phyloP scores from a whole-genome alignment of 768 basidiomycete species.

The Xanthoconium purpureum region DNA sequence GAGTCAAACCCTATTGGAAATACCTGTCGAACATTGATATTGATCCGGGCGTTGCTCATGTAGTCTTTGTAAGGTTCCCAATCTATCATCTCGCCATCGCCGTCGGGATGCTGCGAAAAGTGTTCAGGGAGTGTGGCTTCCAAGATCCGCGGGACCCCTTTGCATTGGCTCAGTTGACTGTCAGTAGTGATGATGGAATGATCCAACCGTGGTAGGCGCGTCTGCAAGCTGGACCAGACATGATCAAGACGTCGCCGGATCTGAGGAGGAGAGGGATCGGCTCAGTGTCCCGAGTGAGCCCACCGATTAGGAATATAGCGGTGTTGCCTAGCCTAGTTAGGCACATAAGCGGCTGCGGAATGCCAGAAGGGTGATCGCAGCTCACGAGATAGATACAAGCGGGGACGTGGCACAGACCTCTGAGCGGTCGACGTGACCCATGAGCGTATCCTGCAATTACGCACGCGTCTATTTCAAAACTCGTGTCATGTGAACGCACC shows the following conservation, averaged over 20 bases:
- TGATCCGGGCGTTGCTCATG: conserved; percentile 70
- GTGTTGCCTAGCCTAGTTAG: conserved; percentile 75
- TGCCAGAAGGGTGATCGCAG: neutral
- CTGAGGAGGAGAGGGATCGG: conserved; percentile 84
- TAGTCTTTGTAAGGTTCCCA: conserved; percentile 68
- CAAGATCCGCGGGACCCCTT: conserved; percentile 85
- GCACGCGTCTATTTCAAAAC: neutral
- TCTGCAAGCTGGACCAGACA: conserved; percentile 85
- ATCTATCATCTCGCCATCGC: conserved; percentile 30
- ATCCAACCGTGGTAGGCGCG: conserved; percentile 88
- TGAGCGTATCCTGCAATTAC: conserved; percentile 69
- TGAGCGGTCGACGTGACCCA: conserved; percentile 97
- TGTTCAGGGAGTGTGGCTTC: conserved; percentile 74
- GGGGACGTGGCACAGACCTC: conserved; percentile 92
- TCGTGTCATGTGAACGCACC: neutral
- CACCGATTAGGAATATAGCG: conserved; percentile 87
- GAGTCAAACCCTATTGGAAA: conserved; percentile 69
- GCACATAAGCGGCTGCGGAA: neutral
- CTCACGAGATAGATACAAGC: conserved; percentile 90
- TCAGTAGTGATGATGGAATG: neutral
- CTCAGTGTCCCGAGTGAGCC: conserved; percentile 67
- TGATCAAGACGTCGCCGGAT: conserved; percentile 88
- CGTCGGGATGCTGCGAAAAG: conserved; percentile 34
- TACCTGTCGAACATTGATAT: conserved; percentile 89
- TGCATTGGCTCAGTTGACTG: neutral